These are phyloP conservation scores for Penicillium manginii DNA, from an alignment of 495 filamentous ascomycete genomes.

Conservation along the genomic window DNA sequence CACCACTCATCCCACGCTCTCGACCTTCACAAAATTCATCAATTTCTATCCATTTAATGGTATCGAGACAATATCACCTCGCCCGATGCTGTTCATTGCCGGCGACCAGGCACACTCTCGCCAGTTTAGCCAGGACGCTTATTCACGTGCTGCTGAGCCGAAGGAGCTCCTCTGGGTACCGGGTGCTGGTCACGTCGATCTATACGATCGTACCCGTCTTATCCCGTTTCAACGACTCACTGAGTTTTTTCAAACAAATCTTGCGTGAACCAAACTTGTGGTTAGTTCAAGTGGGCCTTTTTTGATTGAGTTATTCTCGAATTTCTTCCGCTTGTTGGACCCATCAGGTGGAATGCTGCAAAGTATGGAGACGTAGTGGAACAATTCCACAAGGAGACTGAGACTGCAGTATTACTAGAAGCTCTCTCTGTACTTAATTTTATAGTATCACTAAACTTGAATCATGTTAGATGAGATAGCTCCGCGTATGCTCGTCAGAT, in stretches of 20 bases:
- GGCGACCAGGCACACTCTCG: conserved; percentile 33
- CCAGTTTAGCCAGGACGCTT: conserved; percentile 33
- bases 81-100: conserved; percentile 32
- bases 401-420: neutral
- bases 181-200: conserved; percentile 29
- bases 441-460: neutral
- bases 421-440: neutral
- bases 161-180: conserved; percentile 33
- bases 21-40: conserved; percentile 26
- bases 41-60: conserved; percentile 35
- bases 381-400: neutral
- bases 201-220: conserved; percentile 31
- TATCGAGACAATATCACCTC: conserved; percentile 32
- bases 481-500: neutral
- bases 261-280: conserved; percentile 3
- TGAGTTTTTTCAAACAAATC: conserved; percentile 25
- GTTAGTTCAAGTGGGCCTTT: neutral
- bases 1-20: conserved; percentile 27
- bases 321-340: neutral
- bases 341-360: neutral
- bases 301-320: neutral
- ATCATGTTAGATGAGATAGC: neutral
- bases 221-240: conserved; percentile 31
- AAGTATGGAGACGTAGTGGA: neutral
- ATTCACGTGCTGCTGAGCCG: conserved; percentile 28